phyloP scores from a whole-genome alignment of 1,284 basidiomycete species.

The Rhodofomes roseus region DNA sequence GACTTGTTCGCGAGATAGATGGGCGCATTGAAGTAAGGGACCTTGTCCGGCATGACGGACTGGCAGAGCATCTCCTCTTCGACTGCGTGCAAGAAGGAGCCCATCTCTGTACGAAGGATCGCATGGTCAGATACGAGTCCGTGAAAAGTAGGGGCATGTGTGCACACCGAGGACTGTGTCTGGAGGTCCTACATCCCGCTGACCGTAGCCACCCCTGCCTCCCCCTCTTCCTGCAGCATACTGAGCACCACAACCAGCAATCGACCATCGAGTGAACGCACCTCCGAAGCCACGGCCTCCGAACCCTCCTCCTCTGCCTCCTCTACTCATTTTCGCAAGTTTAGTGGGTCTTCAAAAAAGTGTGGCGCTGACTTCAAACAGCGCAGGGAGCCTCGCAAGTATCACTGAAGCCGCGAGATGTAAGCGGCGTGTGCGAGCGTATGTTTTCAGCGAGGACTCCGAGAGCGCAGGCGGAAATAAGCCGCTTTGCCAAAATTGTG shows the following conservation, averaged over 20 bases:
- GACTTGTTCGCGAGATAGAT: slow-evolving; percentile 99
- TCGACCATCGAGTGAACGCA: slow-evolving; percentile 3
- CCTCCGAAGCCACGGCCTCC: slow-evolving; percentile 23
- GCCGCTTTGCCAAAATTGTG: slow-evolving; percentile 3
- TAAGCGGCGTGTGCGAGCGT: background rate
- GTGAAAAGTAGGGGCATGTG: background rate
- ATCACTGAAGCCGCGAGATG: background rate
- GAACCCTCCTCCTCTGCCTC: slow-evolving; percentile 25
- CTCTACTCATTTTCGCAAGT: slow-evolving; percentile 25
- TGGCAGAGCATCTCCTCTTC: slow-evolving; percentile 99
- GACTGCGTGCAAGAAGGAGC: slow-evolving; percentile 89
- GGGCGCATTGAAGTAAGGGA: slow-evolving; percentile 99
- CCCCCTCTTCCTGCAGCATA: slow-evolving; percentile 19
- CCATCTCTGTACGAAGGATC: slow-evolving; percentile 63
- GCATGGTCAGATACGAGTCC: background rate
- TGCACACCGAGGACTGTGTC: slow-evolving; percentile 54
- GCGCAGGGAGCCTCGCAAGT: background rate
- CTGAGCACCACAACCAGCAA: background rate
- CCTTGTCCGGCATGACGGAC: slow-evolving; percentile 82
- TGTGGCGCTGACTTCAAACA: background rate
- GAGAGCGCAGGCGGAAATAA: background rate
- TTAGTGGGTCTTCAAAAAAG: slow-evolving; percentile 14
- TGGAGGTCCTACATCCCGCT: slow-evolving; percentile 78
- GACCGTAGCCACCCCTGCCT: slow-evolving; percentile 48
- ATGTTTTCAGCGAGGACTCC: no score